Evolutionary conservation across 2,329 filamentous ascomycete species (phyloP), one percentile per base, ranked within the genome.

Genomic region (Aspergillus calidoustus): DNA sequence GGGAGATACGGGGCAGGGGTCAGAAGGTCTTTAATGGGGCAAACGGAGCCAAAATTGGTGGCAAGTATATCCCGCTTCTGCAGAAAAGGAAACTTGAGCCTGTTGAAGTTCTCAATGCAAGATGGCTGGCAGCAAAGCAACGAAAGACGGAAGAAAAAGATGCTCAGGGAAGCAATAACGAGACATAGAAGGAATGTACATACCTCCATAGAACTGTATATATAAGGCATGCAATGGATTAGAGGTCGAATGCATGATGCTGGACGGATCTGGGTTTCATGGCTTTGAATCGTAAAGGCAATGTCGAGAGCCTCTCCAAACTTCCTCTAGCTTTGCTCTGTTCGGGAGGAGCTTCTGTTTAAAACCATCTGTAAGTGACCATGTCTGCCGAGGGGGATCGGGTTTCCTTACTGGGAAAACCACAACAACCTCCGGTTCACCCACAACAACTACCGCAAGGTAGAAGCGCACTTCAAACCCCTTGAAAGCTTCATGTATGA

Each of bases 391-490:
- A 15, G 28, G 25, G 25, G 23, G 34, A 31, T 17, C 38, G 13
- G 50, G 6, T 23, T 7, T 25, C 78, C 83, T 69, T 74, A 87
- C 85, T 3, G 94, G 94, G 75, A 99, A 99, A 3, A 98, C 93
- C n/a, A 99, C 94, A 0, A 98, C 91, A 4, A 96, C 86, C 67
- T 95, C 89, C 57, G 89, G 86, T 78, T 98, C 94, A 2, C 89
- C 93, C 69, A 96, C 91, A 19, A 98, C 92, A 57, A 98, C 90
- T 31, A 98, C 91, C 4, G 92, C 87, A 8, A 99, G 81, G 73
- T 97, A 97, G 73, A 94, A 96, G 46, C 89, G 82, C 41, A 98
- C 93, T 78, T 93, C 92, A 72, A 97, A 96, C 0, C 93, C 93
- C 60, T 87, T 87, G 77, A 98, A 98, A 3, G 93, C 95, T 81